Evolutionary conservation across 2,329 filamentous ascomycete genomes (phyloP).

Genomic region (Ceratocystis huliohia): DNA sequence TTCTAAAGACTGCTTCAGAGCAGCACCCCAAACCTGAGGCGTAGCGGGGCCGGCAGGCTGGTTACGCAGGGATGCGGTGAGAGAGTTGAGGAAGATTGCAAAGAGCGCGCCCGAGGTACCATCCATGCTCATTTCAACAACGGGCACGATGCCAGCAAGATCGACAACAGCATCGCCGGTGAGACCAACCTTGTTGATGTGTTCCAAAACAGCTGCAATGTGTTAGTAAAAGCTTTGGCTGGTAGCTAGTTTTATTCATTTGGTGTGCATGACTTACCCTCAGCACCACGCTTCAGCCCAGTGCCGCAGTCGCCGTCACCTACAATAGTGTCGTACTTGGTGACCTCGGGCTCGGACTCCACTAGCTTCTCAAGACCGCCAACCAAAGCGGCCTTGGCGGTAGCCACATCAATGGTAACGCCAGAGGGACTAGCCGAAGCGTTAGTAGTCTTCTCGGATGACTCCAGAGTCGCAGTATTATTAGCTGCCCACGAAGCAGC

Average conservation of each 20-base stretch:
- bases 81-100: conserved; percentile 81
- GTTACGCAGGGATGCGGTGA: conserved; percentile 49
- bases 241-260: neutral
- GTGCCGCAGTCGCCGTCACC: conserved; percentile 87
- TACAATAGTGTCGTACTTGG: conserved; percentile 65
- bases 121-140: conserved; percentile 48
- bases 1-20: conserved; percentile 57
- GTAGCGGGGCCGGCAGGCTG: conserved; percentile 32
- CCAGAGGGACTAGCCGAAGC: conserved; percentile 34
- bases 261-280: conserved; percentile 37
- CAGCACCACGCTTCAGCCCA: conserved; percentile 74
- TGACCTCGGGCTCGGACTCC: conserved; percentile 56
- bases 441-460: conserved; percentile 26
- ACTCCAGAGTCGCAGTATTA: conserved; percentile 32
- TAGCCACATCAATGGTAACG: conserved; percentile 40
- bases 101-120: conserved; percentile 49
- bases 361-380: conserved; percentile 50
- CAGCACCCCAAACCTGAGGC: conserved; percentile 43
- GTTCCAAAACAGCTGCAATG: conserved; percentile 38
- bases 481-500: conserved; percentile 51
- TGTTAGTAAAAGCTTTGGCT: conserved; percentile 22
- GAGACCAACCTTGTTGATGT: conserved; percentile 34
- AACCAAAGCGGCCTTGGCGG: conserved; percentile 40
- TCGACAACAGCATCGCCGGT: conserved; percentile 43
- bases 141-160: conserved; percentile 39